These are phyloP conservation scores for Yamadazyma spencermartinsiae DNA, from an alignment of 1,139 yeast genomes.

Conservation along the genomic window DNA sequence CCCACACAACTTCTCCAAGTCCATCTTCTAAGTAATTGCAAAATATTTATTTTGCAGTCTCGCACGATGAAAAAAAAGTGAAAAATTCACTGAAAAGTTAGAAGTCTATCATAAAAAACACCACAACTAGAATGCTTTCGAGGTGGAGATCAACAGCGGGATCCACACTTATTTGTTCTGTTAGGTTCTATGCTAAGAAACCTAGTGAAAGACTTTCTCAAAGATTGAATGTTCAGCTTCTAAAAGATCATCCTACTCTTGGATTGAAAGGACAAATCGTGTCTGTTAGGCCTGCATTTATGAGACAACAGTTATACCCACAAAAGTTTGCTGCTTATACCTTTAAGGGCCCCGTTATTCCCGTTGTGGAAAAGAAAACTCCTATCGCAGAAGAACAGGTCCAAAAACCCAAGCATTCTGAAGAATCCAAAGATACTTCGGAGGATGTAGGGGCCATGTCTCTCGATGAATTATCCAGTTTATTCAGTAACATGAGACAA, in stretches of 20 bases:
- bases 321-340: constrained; percentile 73
- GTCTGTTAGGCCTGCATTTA: constrained; percentile 74
- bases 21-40: neutral
- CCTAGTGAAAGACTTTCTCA: constrained; percentile 18
- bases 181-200: neutral
- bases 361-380: constrained; percentile 48
- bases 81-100: no score
- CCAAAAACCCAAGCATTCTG: constrained; percentile 10
- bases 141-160: no score
- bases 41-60: neutral
- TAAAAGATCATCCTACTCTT: constrained; percentile 60
- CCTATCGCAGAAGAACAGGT: constrained; percentile 12
- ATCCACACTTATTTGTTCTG: no score
- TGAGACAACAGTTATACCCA: constrained; percentile 77
- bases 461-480: constrained; percentile 38
- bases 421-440: constrained; percentile 8
- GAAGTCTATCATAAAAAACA: no score
- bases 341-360: constrained; percentile 57
- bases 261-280: constrained; percentile 74
- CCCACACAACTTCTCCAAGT: constrained; percentile 34
- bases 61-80: neutral
- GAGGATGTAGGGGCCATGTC: constrained; percentile 30
- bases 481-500: constrained; percentile 31
- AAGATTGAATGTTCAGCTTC: constrained; percentile 67
- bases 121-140: no score